Base-by-base conservation (phyloP, 768 basidiomycete species). In the Lyophyllum decastes region DNA sequence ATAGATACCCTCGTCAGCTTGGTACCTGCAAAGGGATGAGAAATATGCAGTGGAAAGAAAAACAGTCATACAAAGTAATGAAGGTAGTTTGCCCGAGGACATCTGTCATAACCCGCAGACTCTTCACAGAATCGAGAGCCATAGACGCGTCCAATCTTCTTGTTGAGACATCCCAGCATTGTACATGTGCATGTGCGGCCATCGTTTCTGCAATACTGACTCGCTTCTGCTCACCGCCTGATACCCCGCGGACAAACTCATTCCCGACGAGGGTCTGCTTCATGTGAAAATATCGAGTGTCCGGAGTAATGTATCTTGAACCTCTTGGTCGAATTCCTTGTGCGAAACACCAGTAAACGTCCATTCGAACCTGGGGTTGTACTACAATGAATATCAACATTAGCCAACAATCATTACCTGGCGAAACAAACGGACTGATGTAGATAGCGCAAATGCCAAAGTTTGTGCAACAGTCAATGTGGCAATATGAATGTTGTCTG, bases 201-300 rank as follows among this genome's bases (percentile, higher is more conserved):
- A 92, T 87, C 83, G 91, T 92, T 72, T 95, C 93, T 10, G 89
- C 88, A 63, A 94, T 94, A 56, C 87, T 87, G 16, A 95, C 86
- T 43, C 81, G 81, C 59, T 94, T 95, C 51, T 87, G 80, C 66
- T 92, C 90, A 19, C 90, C 90, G 43, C 91, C 90, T 0, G 86
- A 88, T 14, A 92, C 84, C 22, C 90, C 89, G 16, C 88, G 88
- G 9, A 96, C 87, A 64, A 90, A 92, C 58, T 91, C 93, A 67
- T 94, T 86, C 0, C 95, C 95, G 40, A 96, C 87, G 0, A 90
- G 84, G 4, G 94, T 95, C 54, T 83, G 73, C 57, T 72, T 74
- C 52, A 92, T 95, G 73, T 95, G 92, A 80, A 78, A 65, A 96
- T 90, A 66, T 94, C 94, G 56, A 95, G 85, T 83, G 94, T 88